Percentiles rank a stretch among this genome's conserved stretches.
These are phyloP conservation scores for Malassezia sp. DNA, from an alignment of 1,284 basidiomycete species.

Conservation along the genomic window DNA sequence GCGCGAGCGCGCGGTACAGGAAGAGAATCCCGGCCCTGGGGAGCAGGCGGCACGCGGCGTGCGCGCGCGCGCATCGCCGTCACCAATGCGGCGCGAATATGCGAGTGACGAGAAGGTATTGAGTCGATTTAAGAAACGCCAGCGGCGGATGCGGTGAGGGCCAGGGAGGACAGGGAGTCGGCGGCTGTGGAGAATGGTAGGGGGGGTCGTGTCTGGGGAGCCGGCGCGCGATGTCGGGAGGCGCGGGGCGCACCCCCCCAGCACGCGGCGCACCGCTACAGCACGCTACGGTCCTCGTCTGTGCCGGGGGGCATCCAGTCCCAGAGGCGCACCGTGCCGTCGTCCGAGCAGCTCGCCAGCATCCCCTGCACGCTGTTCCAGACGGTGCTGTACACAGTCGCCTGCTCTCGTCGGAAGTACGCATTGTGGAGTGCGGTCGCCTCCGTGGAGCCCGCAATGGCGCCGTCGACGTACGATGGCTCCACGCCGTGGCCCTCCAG, in stretches of 20 bases:
- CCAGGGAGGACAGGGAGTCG: no score
- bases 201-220: no score
- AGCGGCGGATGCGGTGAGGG: not conserved
- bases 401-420: constrained; percentile 10
- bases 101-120: constrained; percentile 3
- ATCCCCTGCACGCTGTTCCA: constrained; percentile 47
- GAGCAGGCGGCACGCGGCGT: not conserved
- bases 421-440: not conserved
- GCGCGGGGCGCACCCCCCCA: no score
- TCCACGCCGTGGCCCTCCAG: constrained; percentile 37
- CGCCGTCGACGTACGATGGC: constrained; percentile 6
- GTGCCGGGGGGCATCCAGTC: constrained; percentile 19
- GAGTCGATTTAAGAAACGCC: constrained; percentile 1
- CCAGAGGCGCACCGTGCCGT: constrained; percentile 50
- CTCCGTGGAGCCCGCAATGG: not conserved
- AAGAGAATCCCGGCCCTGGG: not conserved
- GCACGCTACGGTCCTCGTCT: no score
- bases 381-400: constrained; percentile 48
- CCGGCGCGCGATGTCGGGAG: no score
- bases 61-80: no score
- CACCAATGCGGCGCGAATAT: not conserved
- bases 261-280: no score
- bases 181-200: no score
- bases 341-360: constrained; percentile 49
- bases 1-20: no score